Evolutionary conservation across 768 basidiomycete species (phyloP), one percentile per base, ranked within the genome.

Genomic region (Lactarius akahatsu): DNA sequence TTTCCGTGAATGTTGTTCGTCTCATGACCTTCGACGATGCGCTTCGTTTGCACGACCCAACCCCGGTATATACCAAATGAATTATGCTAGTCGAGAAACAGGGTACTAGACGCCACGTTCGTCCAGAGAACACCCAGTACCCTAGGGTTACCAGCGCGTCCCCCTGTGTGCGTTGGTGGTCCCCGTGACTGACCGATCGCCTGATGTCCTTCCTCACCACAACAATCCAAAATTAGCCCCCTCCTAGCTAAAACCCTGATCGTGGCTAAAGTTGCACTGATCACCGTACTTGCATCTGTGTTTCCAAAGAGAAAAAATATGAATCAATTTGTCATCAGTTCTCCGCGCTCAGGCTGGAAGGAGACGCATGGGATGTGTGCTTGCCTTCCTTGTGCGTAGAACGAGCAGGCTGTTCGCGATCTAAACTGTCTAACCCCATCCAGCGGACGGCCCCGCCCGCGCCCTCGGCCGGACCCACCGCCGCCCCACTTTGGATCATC

Each of bases 361-460:
- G 34, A 13, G 34, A 68, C 80, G 76, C 82, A 79, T 61, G 54
- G 76, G 77, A 81, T 81, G 75, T 76, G 82, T 85, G 89, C 91
- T 92, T 87, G 89, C 91, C 91, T 92, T 91, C 91, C 91, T 85
- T 86, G 84, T 80, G 85, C 85, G 85, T 87, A 92, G 82, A 92
- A 93, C 84, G 82, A 89, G 89, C 91, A 93, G 79, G 89, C 87
- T 87, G 85, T 87, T 87, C 88, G 86, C 86, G 87, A 71, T 72
- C 65, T 91, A 85, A 80, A 90, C 78, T 83, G 83, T 88, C 83
- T 89, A 88, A 81, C 85, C 70, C 84, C 86, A 67, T 82, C 83
- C 58, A 85, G 83, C 58, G 82, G 80, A 56, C 80, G 69, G 79
- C 79, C 69, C 77, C 79, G 71, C 73, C 74, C 70, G 81, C 82